Evolutionary conservation across 495 filamentous ascomycete species (phyloP).

Genomic region (Emericellopsis terricola): DNA sequence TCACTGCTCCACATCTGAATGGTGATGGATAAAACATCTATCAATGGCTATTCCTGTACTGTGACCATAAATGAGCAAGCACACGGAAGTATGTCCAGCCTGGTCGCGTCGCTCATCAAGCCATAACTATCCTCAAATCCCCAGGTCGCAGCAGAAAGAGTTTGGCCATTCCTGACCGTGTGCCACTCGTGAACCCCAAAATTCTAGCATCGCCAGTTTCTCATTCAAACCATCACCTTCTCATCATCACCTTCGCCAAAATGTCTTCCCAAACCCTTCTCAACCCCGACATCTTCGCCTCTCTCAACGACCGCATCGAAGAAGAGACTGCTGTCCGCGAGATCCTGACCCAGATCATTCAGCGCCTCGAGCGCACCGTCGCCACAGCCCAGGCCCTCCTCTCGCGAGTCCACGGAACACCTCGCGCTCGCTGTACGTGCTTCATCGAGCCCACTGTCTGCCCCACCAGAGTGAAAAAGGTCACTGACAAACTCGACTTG

Average conservation of each 20-base stretch:
- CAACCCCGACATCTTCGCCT: slow-evolving; percentile 68
- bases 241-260: not conserved
- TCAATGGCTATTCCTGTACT: too few relatives aligned
- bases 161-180: too few relatives aligned
- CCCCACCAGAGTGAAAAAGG: not conserved
- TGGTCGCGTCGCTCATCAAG: too few relatives aligned
- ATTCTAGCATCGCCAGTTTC: too few relatives aligned
- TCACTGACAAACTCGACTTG: not conserved
- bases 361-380: slow-evolving; percentile 46
- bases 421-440: slow-evolving; percentile 51
- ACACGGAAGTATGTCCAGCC: too few relatives aligned
- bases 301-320: slow-evolving; percentile 78
- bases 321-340: slow-evolving; percentile 68
- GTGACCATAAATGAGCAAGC: too few relatives aligned
- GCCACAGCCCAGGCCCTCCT: slow-evolving; percentile 61
- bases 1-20: too few relatives aligned
- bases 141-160: too few relatives aligned
- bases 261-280: slow-evolving; percentile 13
- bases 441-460: not conserved
- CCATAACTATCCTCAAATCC: too few relatives aligned
- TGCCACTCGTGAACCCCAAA: too few relatives aligned
- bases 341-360: slow-evolving; percentile 64
- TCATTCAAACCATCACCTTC: not conserved
- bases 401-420: slow-evolving; percentile 78
- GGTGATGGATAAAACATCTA: too few relatives aligned